phyloP scores from a whole-genome alignment of 305 asterid genomes.

The Plantago coronopus region DNA sequence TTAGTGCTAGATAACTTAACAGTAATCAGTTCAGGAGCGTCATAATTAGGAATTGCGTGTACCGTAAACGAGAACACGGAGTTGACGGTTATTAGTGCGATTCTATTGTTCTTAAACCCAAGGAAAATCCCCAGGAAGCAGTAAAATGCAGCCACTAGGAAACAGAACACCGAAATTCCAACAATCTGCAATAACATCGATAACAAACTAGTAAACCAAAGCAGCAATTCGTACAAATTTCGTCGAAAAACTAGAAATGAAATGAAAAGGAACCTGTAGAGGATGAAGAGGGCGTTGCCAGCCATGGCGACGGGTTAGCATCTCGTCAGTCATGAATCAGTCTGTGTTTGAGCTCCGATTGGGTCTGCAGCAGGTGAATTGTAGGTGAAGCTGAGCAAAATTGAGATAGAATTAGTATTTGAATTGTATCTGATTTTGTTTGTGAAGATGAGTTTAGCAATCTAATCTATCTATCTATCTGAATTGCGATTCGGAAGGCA shows the following conservation, averaged over 20 bases:
- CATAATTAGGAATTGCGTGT: slow-evolving; percentile 9
- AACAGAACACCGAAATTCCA: slow-evolving; percentile 66
- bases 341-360: slow-evolving; percentile 1
- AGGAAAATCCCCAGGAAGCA: slow-evolving; percentile 82
- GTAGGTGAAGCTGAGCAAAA: no score
- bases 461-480: no score
- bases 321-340: background rate
- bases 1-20: no score
- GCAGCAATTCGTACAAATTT: no score
- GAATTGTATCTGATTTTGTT: no score
- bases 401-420: no score
- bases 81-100: slow-evolving; percentile 63
- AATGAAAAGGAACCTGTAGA: slow-evolving; percentile 49
- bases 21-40: no score
- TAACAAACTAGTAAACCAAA: background rate
- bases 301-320: slow-evolving; percentile 70
- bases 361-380: background rate
- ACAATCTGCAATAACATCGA: slow-evolving; percentile 50
- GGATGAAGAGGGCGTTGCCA: slow-evolving; percentile 97
- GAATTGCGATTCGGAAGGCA: no score
- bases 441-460: no score
- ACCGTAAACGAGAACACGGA: slow-evolving; percentile 60
- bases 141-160: slow-evolving; percentile 63
- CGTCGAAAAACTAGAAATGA: background rate
- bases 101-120: slow-evolving; percentile 35